Percentiles rank a stretch among this genome's conserved stretches.
Conservation (phyloP, 2,329 filamentous ascomycete genomes). For the Claviceps monticola region DNA sequence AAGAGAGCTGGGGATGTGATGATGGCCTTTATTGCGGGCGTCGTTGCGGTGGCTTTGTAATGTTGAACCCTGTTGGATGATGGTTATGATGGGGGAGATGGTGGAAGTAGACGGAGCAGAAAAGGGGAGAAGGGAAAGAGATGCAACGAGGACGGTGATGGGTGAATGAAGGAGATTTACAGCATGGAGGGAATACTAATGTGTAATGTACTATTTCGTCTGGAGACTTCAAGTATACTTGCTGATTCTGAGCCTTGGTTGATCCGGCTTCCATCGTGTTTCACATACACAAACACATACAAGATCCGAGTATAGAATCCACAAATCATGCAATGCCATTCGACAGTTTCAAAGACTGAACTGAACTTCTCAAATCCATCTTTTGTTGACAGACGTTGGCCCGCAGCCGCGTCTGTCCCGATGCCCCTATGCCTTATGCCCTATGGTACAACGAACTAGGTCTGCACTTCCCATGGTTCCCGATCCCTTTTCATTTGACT, state of each 20-base stretch:
- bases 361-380: background rate
- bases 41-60: slow-evolving; percentile 24
- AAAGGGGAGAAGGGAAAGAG: no score
- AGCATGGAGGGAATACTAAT: background rate
- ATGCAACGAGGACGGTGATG: background rate
- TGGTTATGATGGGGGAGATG: background rate
- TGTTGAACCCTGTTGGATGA: background rate
- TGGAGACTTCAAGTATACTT: background rate
- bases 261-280: background rate
- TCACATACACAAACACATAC: background rate
- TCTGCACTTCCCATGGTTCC: background rate
- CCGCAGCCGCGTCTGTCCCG: background rate
- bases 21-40: slow-evolving; percentile 22
- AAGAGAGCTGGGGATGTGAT: slow-evolving; percentile 18
- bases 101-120: background rate
- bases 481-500: background rate
- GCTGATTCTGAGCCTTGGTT: background rate
- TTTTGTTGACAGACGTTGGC: background rate
- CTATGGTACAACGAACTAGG: slow-evolving; percentile 4
- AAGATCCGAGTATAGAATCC: no score
- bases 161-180: background rate
- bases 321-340: background rate
- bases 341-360: background rate
- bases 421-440: no score
- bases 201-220: background rate